Conservation (phyloP, 2,329 filamentous ascomycete species). For the Colletotrichum paranaense region DNA sequence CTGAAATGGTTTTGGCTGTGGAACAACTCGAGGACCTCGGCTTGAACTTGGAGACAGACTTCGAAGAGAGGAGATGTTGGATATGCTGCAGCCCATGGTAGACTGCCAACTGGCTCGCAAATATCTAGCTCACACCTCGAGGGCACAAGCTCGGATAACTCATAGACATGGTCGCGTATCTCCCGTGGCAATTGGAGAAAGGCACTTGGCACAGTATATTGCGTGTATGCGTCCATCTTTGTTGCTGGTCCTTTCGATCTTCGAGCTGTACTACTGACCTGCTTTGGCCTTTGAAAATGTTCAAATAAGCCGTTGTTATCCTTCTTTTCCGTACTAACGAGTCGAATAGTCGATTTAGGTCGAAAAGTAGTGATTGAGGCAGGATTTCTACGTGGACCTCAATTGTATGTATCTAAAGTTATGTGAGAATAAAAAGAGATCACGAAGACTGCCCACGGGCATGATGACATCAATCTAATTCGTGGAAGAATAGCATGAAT, state of each 20-base stretch:
- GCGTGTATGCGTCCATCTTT: background rate
- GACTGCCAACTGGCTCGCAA: background rate
- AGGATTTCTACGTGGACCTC: too few relatives aligned
- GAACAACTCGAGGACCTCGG: background rate
- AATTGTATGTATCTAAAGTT: too few relatives aligned
- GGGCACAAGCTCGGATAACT: background rate
- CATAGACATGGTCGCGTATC: background rate
- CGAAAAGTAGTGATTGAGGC: too few relatives aligned
- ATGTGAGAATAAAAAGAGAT: background rate
- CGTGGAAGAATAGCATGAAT: too few relatives aligned
- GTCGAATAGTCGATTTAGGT: background rate
- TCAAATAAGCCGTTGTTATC: background rate
- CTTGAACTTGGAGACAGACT: background rate
- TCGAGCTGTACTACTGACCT: background rate
- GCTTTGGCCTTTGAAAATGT: background rate
- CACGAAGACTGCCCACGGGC: background rate
- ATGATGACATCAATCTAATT: background rate
- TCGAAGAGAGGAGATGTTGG: background rate
- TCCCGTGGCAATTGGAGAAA: background rate
- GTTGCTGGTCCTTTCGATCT: background rate
- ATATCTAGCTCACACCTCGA: background rate
- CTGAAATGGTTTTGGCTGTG: background rate
- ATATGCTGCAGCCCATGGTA: background rate
- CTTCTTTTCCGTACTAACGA: background rate
- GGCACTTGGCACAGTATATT: background rate